Evolutionary conservation across 163 green algal genomes (phyloP).

Genomic region (Scenedesmus sp.): DNA sequence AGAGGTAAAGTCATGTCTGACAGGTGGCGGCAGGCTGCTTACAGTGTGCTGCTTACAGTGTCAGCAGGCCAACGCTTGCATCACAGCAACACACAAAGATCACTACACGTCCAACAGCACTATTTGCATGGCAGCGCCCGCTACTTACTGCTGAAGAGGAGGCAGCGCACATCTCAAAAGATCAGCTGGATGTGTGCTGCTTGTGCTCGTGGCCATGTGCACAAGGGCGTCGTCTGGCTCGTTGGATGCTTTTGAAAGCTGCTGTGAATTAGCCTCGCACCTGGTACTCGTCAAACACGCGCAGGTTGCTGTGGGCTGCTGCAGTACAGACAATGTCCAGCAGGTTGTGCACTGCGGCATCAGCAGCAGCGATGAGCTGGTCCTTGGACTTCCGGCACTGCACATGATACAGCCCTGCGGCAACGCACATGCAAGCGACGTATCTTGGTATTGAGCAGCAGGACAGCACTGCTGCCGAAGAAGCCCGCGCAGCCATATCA

Average conservation of each 20-base stretch:
- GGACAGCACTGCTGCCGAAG: neutral
- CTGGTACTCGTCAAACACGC: conserved; percentile 57
- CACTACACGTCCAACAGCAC: too few species aligned
- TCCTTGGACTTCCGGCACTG: conserved; percentile 71
- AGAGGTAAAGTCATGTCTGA: neutral
- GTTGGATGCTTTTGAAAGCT: neutral
- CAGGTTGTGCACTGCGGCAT: conserved; percentile 63
- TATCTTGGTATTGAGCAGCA: neutral
- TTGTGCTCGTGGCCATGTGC: too few species aligned
- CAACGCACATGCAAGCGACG: neutral
- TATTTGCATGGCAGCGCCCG: too few species aligned
- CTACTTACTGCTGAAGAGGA: too few species aligned
- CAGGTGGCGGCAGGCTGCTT: too few species aligned
- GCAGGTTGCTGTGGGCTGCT: conserved; percentile 52
- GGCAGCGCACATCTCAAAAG: too few species aligned
- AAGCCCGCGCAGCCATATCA: neutral
- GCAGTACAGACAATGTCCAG: conserved; percentile 69
- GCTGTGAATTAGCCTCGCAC: neutral
- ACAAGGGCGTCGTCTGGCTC: neutral
- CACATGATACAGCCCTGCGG: conserved; percentile 70
- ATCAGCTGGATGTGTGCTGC: too few species aligned
- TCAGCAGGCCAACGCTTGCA: too few species aligned
- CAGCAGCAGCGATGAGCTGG: conserved; percentile 62
- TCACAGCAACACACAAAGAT: too few species aligned
- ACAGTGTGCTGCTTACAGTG: too few species aligned